Percentiles rank a stretch among this genome's conserved stretches.
phyloP scores from a whole-genome alignment of 768 basidiomycete species.

The Lyophyllum shimeji region DNA sequence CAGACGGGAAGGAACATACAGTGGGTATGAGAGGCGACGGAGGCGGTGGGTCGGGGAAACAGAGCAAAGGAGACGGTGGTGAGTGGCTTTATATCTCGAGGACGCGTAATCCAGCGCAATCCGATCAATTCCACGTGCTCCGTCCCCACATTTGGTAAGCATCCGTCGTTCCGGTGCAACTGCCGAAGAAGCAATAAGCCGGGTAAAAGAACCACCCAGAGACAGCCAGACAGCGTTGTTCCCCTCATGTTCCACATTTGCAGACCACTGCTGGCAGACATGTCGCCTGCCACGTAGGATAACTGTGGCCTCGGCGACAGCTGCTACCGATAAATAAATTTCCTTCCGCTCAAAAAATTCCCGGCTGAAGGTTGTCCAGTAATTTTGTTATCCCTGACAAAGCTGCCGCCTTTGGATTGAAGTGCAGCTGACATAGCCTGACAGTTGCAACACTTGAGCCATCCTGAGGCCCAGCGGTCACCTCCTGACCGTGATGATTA shows the following conservation, averaged over 20 bases:
- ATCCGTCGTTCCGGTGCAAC: not conserved
- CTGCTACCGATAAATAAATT: not conserved
- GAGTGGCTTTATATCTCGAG: constrained; percentile 18
- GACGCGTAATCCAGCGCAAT: constrained; percentile 36
- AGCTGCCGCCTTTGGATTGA: not conserved
- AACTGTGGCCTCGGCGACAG: not conserved
- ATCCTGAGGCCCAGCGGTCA: no score
- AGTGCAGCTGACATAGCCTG: not conserved
- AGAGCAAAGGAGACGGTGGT: not conserved
- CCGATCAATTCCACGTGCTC: constrained; percentile 20
- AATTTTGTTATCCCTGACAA: not conserved
- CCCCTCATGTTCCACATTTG: not conserved
- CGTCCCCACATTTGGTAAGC: constrained; percentile 6
- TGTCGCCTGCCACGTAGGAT: not conserved
- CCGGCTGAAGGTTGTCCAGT: not conserved
- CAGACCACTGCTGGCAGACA: not conserved
- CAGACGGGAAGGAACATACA: constrained; percentile 9
- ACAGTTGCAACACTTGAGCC: no score
- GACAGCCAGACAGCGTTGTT: not conserved
- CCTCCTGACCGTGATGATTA: no score
- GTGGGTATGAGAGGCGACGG: not conserved
- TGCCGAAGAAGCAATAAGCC: not conserved
- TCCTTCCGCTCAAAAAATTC: not conserved
- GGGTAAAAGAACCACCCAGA: not conserved
- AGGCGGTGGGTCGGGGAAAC: constrained; percentile 11